Evolutionary conservation across 1,284 basidiomycete genomes (phyloP), one percentile per base, ranked within the genome.

Genomic region (Naganishia albida): DNA sequence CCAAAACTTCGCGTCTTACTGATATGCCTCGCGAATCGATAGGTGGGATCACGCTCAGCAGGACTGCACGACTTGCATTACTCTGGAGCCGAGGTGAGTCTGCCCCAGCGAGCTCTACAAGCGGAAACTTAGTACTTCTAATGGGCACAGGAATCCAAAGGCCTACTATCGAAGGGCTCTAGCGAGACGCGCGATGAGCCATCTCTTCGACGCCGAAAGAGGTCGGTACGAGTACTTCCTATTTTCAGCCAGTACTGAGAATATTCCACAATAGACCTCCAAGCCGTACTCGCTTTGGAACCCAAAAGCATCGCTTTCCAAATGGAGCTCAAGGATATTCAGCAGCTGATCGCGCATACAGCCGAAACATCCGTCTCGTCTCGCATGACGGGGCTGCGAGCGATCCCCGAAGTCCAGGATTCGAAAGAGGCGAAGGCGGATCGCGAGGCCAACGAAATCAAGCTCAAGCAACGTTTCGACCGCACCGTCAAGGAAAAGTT

Each of bases 31-130:
- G 34, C 23, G 4, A 51, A 7, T 57, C 42, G 8, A 28, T 15
- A 67, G 62, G 28, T 67, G 52, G 48, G 34, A 40, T 12, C 44
- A 38, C 16, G 67, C 67, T 6, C 50, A 67, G 50, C 51, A 26
- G 18, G 67, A 67, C 42, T 67, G 67, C 48, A 67, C 67, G 2
- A 64, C 55, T 20, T 64, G 63, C 46, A 67, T 67, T 26, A 60
- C 60, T 30, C 18, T 67, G 12, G 56, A 65, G 15, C 67, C 67
- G 1, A 53, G 62, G 66, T 67, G 20, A 12, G 64, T 34, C 16
- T 13, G 23, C 3, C 39, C 20, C 23, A 16, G n/a, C 18, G 46
- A 15, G 13, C 23, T 51, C 12, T 13, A 30, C 12, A 15, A 30
- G 7, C 15, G 25, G 25, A 16, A 12, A 51, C 25, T 30, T 2